A percentile compares a stretch with the other conserved stretches of the same genome.
phyloP scores from a whole-genome alignment of 2,329 filamentous ascomycete species.

The Cladosporium oxysporum region DNA sequence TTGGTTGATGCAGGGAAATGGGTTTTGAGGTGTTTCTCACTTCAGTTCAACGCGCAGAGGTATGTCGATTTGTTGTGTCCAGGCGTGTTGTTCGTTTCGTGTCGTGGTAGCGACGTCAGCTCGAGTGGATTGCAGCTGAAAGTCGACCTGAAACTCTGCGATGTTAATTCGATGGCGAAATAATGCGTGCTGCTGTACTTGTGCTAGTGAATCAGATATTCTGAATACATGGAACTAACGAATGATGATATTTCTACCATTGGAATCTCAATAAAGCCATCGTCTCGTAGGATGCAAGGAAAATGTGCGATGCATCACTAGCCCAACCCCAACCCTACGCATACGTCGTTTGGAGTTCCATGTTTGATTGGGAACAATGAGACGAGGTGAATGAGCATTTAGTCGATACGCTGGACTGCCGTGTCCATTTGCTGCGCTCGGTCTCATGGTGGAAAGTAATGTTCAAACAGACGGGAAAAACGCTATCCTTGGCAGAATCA shows the following conservation, averaged over 20 bases:
- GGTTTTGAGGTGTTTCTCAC: not conserved
- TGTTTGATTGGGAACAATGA: not conserved
- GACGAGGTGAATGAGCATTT: not conserved
- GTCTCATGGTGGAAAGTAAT: not conserved
- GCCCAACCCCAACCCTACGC: not conserved
- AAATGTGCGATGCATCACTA: not conserved
- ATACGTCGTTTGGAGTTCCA: not conserved
- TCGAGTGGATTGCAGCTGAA: not conserved
- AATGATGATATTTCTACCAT: not conserved
- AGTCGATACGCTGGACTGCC: not conserved
- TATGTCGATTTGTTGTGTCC: not conserved
- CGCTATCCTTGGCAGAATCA: not conserved
- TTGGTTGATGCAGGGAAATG: not conserved
- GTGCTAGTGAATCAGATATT: rapidly evolving
- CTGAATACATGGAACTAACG: not conserved
- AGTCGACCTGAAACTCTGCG: not conserved
- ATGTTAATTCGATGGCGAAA: not conserved
- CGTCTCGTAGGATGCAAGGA: not conserved
- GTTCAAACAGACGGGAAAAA: not conserved
- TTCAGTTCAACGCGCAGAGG: not conserved
- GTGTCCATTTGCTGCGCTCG: not conserved
- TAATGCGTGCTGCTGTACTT: not conserved
- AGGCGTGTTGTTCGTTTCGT: not conserved
- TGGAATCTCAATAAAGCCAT: not conserved
- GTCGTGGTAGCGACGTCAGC: not conserved